phyloP scores from a whole-genome alignment of 345 rosid genomes.

The Cardamine chenopodiifolia region DNA sequence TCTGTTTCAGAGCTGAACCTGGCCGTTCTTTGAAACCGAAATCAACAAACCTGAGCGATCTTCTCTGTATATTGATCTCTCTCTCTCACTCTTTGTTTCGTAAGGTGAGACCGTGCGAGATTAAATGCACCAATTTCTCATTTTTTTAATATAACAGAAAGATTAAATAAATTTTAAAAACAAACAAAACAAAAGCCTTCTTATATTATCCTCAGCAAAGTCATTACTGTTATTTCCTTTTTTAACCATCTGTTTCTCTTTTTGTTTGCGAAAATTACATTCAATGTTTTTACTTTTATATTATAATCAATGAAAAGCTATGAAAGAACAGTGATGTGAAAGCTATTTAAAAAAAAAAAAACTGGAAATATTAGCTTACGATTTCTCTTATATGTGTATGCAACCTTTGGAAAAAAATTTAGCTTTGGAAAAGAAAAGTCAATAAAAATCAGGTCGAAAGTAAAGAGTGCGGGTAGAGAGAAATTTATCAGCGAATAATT shows the following conservation, averaged over 20 bases:
- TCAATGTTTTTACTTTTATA: background rate
- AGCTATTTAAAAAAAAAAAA: no score
- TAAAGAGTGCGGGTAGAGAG: background rate
- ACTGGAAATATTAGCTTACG: background rate
- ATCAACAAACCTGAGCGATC: constrained; percentile 33
- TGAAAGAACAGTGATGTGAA: background rate
- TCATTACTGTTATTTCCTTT: constrained; percentile 23
- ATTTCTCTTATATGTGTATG: background rate
- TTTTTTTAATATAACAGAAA: background rate
- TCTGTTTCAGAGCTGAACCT: constrained; percentile 15
- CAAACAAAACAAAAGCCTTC: constrained; percentile 18
- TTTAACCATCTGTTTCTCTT: constrained; percentile 17
- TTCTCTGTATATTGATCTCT: background rate
- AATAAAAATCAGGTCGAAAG: background rate
- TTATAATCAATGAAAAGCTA: background rate
- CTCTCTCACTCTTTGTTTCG: constrained; percentile 9
- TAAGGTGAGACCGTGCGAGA: constrained; percentile 15
- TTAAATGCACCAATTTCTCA: constrained; percentile 30
- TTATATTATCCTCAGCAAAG: background rate
- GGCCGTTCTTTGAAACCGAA: constrained; percentile 1
- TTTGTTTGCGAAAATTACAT: background rate
- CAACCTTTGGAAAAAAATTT: no score
- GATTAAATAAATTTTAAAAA: background rate
- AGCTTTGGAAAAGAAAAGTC: constrained; percentile 14
- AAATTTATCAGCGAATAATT: constrained; percentile 14